Percentiles rank a stretch among this genome's conserved stretches.
These are phyloP conservation scores for Stylosanthes scabra DNA, from an alignment of 331 rosid species.

Conservation along the genomic window DNA sequence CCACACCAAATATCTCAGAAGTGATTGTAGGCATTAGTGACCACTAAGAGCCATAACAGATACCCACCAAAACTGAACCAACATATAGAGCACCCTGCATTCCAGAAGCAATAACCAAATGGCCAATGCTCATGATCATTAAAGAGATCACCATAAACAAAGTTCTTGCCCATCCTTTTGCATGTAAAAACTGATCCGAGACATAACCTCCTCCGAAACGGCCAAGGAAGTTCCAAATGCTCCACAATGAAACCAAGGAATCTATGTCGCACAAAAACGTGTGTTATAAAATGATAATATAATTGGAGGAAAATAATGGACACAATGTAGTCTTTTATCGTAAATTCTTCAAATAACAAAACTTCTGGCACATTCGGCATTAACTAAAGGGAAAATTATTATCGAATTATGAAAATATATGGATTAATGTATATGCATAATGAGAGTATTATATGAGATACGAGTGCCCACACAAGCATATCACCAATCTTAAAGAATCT, in stretches of 20 bases:
- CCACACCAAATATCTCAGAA: slow-evolving; percentile 78
- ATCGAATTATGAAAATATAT: too few relatives aligned
- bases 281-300: too few relatives aligned
- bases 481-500: too few relatives aligned
- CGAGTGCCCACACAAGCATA: too few relatives aligned
- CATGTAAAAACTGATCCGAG: slow-evolving; percentile 68
- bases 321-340: too few relatives aligned
- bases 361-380: too few relatives aligned
- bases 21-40: slow-evolving; percentile 85
- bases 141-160: slow-evolving; percentile 64
- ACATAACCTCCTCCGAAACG: slow-evolving; percentile 83
- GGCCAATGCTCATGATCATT: slow-evolving; percentile 66
- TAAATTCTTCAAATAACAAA: too few relatives aligned
- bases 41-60: slow-evolving; percentile 95
- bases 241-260: slow-evolving; percentile 79
- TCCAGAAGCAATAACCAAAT: slow-evolving; percentile 67
- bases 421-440: too few relatives aligned
- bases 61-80: slow-evolving; percentile 81
- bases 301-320: too few relatives aligned
- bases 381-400: too few relatives aligned
- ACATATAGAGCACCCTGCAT: slow-evolving; percentile 62
- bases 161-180: slow-evolving; percentile 74
- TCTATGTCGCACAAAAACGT: too few relatives aligned
- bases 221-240: slow-evolving; percentile 91
- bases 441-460: too few relatives aligned